Evolutionary conservation across 1,284 basidiomycete genomes (phyloP).

Genomic region (Cystobasidiaceae sp.): DNA sequence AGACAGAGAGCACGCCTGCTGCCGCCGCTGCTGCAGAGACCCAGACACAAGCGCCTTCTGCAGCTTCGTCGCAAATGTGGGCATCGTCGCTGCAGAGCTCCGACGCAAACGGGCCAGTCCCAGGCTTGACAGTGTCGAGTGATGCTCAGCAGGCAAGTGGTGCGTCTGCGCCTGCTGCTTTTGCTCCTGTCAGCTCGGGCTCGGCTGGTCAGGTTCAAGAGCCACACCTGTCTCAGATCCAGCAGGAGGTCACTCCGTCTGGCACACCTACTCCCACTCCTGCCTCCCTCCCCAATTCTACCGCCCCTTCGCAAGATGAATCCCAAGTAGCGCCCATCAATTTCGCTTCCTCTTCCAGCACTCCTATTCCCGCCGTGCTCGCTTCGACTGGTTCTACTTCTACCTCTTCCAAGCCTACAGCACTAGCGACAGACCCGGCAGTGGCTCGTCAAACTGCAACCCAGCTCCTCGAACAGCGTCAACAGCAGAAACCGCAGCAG

Average conservation of each 20-base stretch:
- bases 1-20: neutral
- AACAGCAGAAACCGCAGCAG: neutral
- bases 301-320: neutral
- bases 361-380: neutral
- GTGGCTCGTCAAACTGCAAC: neutral
- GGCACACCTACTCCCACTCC: slow-evolving; percentile 3
- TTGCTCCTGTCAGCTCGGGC: too few relatives aligned
- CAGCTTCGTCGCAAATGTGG: neutral
- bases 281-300: neutral
- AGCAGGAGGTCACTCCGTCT: slow-evolving; percentile 3
- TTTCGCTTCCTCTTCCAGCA: neutral
- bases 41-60: neutral
- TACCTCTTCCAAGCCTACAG: neutral
- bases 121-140: neutral
- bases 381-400: neutral
- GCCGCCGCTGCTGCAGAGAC: neutral
- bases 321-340: neutral
- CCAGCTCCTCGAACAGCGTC: slow-evolving; percentile 1
- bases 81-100: neutral
- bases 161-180: too few relatives aligned
- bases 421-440: slow-evolving; percentile 5
- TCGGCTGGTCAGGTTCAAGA: neutral
- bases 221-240: neutral
- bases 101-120: neutral
- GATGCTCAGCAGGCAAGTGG: too few relatives aligned